Evolutionary conservation across 75 land plant species (phyloP).

Genomic region (Isoetes taiwanensis): DNA sequence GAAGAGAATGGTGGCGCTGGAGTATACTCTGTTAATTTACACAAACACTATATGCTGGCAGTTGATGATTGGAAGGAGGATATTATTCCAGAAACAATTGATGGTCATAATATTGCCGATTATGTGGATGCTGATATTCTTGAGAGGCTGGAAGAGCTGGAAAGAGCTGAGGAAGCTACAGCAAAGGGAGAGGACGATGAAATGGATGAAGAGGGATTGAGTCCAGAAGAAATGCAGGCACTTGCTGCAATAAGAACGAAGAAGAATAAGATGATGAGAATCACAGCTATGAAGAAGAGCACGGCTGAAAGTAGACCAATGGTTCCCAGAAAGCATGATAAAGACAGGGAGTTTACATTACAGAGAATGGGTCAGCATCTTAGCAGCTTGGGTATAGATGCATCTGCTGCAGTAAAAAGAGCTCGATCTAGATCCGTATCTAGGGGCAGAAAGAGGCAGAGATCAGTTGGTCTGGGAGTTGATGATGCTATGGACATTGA

Average conservation of each 20-base stretch:
- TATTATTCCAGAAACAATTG: not conserved
- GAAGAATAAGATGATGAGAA: not conserved
- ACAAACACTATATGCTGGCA: not conserved
- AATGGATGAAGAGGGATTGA: not conserved
- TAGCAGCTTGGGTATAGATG: not conserved
- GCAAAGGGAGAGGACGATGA: not conserved
- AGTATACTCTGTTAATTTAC: slow-evolving; percentile 1
- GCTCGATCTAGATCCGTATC: not conserved
- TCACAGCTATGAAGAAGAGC: slow-evolving; percentile 6
- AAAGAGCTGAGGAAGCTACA: not conserved
- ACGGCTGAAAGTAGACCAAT: not conserved
- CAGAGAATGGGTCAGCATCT: not conserved
- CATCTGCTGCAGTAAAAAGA: not conserved
- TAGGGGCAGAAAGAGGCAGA: not conserved
- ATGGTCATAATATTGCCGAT: slow-evolving; percentile 6
- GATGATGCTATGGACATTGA: slow-evolving; percentile 5
- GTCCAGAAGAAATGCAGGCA: slow-evolving; percentile 2
- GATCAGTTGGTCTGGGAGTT: not conserved
- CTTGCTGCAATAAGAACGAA: not conserved
- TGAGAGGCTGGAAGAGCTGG: slow-evolving; percentile 2
- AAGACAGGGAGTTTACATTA: not conserved
- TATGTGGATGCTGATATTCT: not conserved
- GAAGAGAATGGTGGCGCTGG: slow-evolving; percentile 5
- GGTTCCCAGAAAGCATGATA: slow-evolving; percentile 8
- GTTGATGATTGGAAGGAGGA: slow-evolving; percentile 5